phyloP scores from a whole-genome alignment of 2,329 filamentous ascomycete species.

The Huntiella moniliformis region DNA sequence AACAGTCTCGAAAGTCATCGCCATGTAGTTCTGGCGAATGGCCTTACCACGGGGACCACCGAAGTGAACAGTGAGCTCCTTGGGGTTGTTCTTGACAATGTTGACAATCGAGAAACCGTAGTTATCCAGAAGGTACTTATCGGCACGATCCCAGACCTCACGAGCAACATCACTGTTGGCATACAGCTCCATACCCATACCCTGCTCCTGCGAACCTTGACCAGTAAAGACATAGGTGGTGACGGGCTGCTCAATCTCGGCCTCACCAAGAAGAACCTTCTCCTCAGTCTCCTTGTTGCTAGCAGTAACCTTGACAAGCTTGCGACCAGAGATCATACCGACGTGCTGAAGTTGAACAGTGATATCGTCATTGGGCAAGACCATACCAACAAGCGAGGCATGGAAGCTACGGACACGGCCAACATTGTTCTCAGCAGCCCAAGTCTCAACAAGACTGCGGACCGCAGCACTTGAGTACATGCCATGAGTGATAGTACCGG shows the following conservation, averaged over 20 bases:
- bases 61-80: constrained; percentile 96
- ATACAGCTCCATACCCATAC: constrained; percentile 99
- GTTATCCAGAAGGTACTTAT: constrained; percentile 96
- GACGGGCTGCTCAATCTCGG: constrained; percentile 92
- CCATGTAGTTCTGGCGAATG: constrained; percentile 97
- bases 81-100: constrained; percentile 98
- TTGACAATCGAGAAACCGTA: constrained; percentile 97
- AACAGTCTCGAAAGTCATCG: constrained; percentile 99
- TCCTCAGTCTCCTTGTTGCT: constrained; percentile 92
- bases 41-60: constrained; percentile 92
- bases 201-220: constrained; percentile 95
- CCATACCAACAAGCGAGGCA: constrained; percentile 94
- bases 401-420: constrained; percentile 96
- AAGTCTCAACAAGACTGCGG: constrained; percentile 88
- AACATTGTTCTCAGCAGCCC: constrained; percentile 97
- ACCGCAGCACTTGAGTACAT: constrained; percentile 99
- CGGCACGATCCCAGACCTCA: constrained; percentile 94
- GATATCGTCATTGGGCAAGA: constrained; percentile 87
- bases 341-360: constrained; percentile 91
- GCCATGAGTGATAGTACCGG: constrained; percentile 93
- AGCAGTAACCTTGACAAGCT: constrained; percentile 98
- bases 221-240: constrained; percentile 97
- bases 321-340: constrained; percentile 93
- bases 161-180: constrained; percentile 81
- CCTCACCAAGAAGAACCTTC: constrained; percentile 86